Evolutionary conservation across 1,284 basidiomycete genomes (phyloP).

Genomic region (Malassezia restricta): DNA sequence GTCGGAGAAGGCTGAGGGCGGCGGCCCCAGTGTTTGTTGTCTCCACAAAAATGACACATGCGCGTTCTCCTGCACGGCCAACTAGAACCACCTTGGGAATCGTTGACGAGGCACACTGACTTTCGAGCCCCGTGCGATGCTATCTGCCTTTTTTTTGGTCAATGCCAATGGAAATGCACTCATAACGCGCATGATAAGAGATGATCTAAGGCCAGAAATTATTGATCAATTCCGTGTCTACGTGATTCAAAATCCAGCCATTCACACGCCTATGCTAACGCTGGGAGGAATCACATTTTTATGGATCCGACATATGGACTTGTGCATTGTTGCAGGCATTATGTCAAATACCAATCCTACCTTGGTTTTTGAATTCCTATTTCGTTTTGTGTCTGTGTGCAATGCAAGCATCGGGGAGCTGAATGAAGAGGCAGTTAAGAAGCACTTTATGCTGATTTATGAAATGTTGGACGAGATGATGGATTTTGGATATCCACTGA

Average conservation of each 20-base stretch:
- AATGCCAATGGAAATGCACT: conserved; percentile 80
- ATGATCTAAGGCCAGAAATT: conserved; percentile 30
- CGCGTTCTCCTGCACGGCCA: too few relatives aligned
- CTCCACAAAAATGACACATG: too few relatives aligned
- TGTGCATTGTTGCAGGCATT: conserved; percentile 86
- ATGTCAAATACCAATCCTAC: conserved; percentile 98
- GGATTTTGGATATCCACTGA: conserved; percentile 99
- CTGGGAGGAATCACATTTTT: conserved; percentile 95
- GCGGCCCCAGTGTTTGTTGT: too few relatives aligned
- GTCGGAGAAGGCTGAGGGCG: too few relatives aligned
- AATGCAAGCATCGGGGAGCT: conserved; percentile 94
- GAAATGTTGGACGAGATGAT: conserved; percentile 58
- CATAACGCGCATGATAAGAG: conserved; percentile 40
- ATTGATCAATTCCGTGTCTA: conserved; percentile 54
- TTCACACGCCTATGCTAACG: conserved; percentile 91
- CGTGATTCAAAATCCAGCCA: conserved; percentile 91
- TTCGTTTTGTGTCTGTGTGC: conserved; percentile 83
- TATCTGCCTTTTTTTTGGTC: conserved; percentile 79
- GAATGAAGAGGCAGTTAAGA: conserved; percentile 89
- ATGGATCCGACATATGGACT: conserved; percentile 84
- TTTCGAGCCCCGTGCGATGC: too few relatives aligned
- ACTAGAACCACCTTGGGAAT: too few relatives aligned
- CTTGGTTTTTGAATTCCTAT: conserved; percentile 92
- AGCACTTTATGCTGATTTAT: conserved; percentile 61
- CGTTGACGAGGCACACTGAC: too few relatives aligned